Conservation (phyloP, 1,284 basidiomycete species). For the Ceratobasidium sp. region DNA sequence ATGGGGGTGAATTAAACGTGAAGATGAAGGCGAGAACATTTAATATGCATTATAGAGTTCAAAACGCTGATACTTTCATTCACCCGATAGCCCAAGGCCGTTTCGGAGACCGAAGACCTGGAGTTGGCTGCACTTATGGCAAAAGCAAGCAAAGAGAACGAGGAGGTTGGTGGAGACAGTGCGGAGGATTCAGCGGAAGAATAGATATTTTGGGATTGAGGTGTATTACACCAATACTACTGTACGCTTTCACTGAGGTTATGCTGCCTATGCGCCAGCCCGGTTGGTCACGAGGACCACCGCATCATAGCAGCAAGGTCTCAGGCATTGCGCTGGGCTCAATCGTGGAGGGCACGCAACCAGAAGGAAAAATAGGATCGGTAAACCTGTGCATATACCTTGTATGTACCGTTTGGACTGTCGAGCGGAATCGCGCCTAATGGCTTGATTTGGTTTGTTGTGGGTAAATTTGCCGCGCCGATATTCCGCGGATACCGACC, state of each 20-base stretch:
- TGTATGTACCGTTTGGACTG: not conserved
- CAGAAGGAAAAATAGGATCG: not conserved
- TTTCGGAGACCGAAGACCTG: constrained; percentile 96
- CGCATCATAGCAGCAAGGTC: not conserved
- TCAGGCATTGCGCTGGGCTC: constrained; percentile 1
- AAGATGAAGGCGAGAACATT: constrained; percentile 89
- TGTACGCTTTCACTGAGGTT: constrained; percentile 1
- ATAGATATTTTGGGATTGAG: constrained; percentile 47
- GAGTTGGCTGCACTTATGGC: constrained; percentile 96
- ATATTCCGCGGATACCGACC: constrained; percentile 34
- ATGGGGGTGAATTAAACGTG: constrained; percentile 87
- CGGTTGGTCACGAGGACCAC: not conserved
- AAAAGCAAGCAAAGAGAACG: constrained; percentile 90
- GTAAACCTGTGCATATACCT: not conserved
- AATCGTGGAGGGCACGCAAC: not conserved
- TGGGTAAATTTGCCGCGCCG: constrained; percentile 30
- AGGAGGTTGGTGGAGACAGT: constrained; percentile 93
- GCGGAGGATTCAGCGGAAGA: constrained; percentile 65
- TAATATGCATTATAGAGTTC: not conserved
- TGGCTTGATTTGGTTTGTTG: constrained; percentile 24
- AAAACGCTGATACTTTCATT: constrained; percentile 7
- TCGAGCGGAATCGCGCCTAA: not conserved
- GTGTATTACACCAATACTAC: constrained; percentile 8
- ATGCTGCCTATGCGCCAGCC: not conserved
- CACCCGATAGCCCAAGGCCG: constrained; percentile 83